These are phyloP conservation scores for Mycena metata DNA, from an alignment of 768 basidiomycete species.

Conservation along the genomic window DNA sequence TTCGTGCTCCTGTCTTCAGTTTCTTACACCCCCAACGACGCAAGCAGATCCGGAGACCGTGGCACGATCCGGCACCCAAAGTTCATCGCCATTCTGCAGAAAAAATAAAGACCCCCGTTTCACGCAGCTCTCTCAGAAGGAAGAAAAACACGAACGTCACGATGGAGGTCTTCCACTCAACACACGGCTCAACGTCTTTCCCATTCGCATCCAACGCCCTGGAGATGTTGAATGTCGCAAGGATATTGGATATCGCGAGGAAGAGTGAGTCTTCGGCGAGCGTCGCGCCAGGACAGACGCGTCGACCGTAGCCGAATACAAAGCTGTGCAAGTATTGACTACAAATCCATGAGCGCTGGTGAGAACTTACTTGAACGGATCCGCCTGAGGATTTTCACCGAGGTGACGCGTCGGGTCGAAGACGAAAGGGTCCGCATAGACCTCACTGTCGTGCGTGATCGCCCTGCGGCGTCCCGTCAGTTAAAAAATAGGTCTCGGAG, in stretches of 20 bases:
- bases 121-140: background rate
- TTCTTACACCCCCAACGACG: background rate
- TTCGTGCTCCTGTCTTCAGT: no score
- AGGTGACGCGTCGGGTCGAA: constrained; percentile 51
- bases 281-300: constrained; percentile 40
- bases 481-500: no score
- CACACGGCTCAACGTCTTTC: constrained; percentile 37
- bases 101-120: background rate
- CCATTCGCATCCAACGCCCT: constrained; percentile 42
- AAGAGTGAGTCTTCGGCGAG: constrained; percentile 47
- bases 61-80: constrained; percentile 19
- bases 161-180: constrained; percentile 14
- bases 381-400: constrained; percentile 40
- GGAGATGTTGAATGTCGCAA: constrained; percentile 46
- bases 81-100: background rate
- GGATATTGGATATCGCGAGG: constrained; percentile 44
- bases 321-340: constrained; percentile 14
- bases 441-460: constrained; percentile 48
- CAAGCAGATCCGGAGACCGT: constrained; percentile 6
- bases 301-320: constrained; percentile 37
- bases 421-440: constrained; percentile 48
- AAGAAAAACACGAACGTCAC: constrained; percentile 10
- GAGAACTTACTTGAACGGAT: constrained; percentile 42
- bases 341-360: no score
- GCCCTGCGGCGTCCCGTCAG: constrained; percentile 41